Evolutionary conservation across 768 basidiomycete genomes (phyloP), one percentile per base, ranked within the genome.

Genomic region (Hydnomerulius pinastri): DNA sequence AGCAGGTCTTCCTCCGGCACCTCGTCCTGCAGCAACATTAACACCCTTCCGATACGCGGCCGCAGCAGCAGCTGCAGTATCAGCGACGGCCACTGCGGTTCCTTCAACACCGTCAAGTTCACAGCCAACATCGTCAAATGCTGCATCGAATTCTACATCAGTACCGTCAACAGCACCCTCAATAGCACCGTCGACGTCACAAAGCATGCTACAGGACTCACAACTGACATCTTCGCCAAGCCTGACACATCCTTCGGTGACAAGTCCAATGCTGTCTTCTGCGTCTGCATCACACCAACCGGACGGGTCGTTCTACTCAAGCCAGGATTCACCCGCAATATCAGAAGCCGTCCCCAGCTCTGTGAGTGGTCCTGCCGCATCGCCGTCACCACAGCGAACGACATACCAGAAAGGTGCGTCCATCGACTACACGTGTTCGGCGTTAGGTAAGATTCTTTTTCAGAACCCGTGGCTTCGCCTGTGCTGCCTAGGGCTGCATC

Each of bases 11-110:
- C 80, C 79, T 18, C 66, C 81, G 56, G 74, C 80, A 47, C 78
- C 76, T 51, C 81, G 77, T 46, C 78, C 63, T 27, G 66, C 80
- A 57, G 76, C 76, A 27, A 66, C 77, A 18, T 68, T 91, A 49
- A 88, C 92, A 37, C 88, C 92, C 11, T 90, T 95, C 63, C 79
- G 89, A 43, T 97, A 97, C 65, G 87, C 96, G 27, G 83, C 92
- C n/a, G 93, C 92, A 0, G 95, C 93, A 2, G 94, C 92, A 0
- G 67, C 67, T 0, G 67, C 60, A 0, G 67, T 68, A 6, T 68
- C 67, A 29, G 58, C 50, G n/a, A 29, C 46, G 37, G 70, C 71
- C 48, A 65, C 73, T 35, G 65, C 65, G 54, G 56, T 69, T 32
- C 61, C 75, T 9, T 62, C 72, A 45, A 63, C 76, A 41, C 64